phyloP scores from a whole-genome alignment of 2,329 filamentous ascomycete species.

The Aspergillaceae sp. region DNA sequence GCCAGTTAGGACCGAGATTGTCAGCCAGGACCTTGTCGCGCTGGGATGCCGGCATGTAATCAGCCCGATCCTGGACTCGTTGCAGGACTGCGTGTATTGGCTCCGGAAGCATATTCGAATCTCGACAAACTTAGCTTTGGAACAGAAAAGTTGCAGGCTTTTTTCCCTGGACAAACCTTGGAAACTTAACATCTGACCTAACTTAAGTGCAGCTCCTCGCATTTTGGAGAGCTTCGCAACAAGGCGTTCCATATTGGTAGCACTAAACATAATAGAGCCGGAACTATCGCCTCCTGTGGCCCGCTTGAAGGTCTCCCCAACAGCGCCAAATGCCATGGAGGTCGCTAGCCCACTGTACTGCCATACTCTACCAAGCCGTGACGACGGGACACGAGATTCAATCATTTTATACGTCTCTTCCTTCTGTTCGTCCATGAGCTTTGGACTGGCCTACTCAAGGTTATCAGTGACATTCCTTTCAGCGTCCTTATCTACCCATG shows the following conservation, averaged over 20 bases:
- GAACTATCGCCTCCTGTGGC: conserved; percentile 56
- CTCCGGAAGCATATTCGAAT: conserved; percentile 84
- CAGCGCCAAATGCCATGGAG: conserved; percentile 88
- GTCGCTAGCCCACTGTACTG: conserved; percentile 90
- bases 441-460: conserved; percentile 5
- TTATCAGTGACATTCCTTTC: conserved; percentile 1
- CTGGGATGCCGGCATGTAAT: conserved; percentile 96
- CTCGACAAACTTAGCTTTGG: conserved; percentile 32
- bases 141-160: not conserved
- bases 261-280: conserved; percentile 79
- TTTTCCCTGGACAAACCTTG: conserved; percentile 47
- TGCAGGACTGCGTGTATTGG: conserved; percentile 84
- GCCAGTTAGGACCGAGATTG: conserved; percentile 78
- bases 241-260: conserved; percentile 83
- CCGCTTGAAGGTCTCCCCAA: conserved; percentile 75
- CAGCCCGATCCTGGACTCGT: conserved; percentile 88
- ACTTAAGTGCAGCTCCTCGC: conserved; percentile 91
- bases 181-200: conserved; percentile 97
- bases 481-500: not conserved
- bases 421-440: conserved; percentile 15
- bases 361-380: conserved; percentile 78
- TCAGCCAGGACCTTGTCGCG: conserved; percentile 70
- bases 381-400: conserved; percentile 84
- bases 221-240: conserved; percentile 90
- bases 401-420: conserved; percentile 58